Evolutionary conservation across 2,329 filamentous ascomycete species (phyloP).

Genomic region (Tolypocladium tundrense): DNA sequence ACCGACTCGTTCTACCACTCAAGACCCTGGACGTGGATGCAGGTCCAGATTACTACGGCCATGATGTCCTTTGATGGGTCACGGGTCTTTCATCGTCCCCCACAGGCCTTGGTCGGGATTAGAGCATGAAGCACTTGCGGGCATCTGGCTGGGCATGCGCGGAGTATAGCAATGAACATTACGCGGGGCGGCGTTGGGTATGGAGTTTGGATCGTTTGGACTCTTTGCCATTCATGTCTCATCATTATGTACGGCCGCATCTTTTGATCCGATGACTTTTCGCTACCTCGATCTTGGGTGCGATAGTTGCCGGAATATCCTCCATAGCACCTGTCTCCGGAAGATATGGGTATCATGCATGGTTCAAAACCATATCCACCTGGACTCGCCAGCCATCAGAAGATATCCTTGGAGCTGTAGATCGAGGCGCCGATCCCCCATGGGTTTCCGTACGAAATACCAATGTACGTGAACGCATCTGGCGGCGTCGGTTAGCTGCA

Average conservation of each 20-base stretch:
- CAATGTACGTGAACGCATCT: conserved; percentile 61
- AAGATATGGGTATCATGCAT: not conserved
- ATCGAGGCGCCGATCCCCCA: conserved; percentile 53
- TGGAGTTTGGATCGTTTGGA: not conserved
- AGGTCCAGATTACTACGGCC: conserved; percentile 23
- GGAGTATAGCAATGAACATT: not conserved
- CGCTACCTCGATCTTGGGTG: no score
- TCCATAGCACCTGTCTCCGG: not conserved
- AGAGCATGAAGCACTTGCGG: not conserved
- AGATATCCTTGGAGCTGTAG: conserved; percentile 36
- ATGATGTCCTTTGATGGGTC: conserved; percentile 11
- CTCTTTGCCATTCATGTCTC: not conserved
- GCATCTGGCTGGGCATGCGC: not conserved
- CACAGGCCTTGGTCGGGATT: no score
- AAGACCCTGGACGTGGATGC: conserved; percentile 40
- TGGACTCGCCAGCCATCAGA: conserved; percentile 8
- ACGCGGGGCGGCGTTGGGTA: conserved; percentile 5
- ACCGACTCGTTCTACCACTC: conserved; percentile 73
- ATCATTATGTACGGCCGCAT: not conserved
- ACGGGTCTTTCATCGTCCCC: not conserved
- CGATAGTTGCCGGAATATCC: not conserved
- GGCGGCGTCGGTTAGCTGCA: not conserved
- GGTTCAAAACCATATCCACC: not conserved
- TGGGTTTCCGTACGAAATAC: conserved; percentile 48
- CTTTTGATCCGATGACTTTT: not conserved